A percentile compares a stretch with the other conserved stretches of the same genome.
phyloP scores from a whole-genome alignment of 352 stramenopile genomes.

The Phytopythium ostracodes region DNA sequence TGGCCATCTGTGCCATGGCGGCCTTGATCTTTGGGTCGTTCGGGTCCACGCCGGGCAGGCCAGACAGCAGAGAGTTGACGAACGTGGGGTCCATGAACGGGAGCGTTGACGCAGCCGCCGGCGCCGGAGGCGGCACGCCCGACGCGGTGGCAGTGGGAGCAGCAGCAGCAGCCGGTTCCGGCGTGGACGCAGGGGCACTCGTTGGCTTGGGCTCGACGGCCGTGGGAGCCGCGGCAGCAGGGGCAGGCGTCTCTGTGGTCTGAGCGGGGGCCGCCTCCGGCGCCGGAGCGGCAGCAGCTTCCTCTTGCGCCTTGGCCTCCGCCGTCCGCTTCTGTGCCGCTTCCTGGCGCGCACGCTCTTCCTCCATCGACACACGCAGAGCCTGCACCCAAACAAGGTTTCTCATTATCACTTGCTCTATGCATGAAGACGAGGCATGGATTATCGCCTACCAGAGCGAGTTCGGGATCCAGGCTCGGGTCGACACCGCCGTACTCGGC shows the following conservation, averaged over 20 bases:
- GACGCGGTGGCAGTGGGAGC: constrained; percentile 12
- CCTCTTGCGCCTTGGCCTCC: constrained; percentile 67
- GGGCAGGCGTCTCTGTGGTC: constrained; percentile 35
- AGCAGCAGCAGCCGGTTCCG: constrained; percentile 2
- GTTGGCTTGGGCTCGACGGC: constrained; percentile 17
- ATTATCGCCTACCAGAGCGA: constrained; percentile 89
- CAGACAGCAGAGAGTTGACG: constrained; percentile 87
- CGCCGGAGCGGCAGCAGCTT: constrained; percentile 18
- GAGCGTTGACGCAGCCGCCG: constrained; percentile 71
- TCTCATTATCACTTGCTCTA: not conserved
- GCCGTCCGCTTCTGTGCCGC: constrained; percentile 88
- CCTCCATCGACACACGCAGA: constrained; percentile 98
- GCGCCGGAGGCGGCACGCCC: constrained; percentile 48
- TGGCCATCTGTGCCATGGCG: constrained; percentile 85
- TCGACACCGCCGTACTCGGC: constrained; percentile 96
- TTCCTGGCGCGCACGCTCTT: constrained; percentile 96
- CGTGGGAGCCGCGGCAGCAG: constrained; percentile 7
- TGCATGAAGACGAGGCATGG: not conserved
- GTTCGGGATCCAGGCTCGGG: constrained; percentile 97
- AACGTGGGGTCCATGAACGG: constrained; percentile 90
- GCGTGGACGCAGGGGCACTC: constrained; percentile 10
- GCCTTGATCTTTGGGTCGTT: constrained; percentile 92
- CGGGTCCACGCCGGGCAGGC: constrained; percentile 85
- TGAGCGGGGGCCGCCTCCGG: constrained; percentile 51
- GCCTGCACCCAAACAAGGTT: constrained; percentile 26